Conservation (phyloP, 768 basidiomycete species). For the Lactarius hatsudake region DNA sequence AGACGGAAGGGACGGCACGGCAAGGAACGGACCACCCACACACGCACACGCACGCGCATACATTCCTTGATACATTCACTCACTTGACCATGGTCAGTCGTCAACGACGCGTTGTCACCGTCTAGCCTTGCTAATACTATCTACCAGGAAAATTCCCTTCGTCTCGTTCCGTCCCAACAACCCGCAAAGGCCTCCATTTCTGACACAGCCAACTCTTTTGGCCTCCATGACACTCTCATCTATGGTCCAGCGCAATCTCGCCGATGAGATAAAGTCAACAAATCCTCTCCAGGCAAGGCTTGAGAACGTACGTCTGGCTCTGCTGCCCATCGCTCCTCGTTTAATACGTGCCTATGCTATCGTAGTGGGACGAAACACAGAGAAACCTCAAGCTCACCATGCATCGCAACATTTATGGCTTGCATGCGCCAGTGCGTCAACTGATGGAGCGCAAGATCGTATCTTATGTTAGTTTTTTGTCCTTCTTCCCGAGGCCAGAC, state of each 20-base stretch:
- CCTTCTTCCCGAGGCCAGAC: neutral
- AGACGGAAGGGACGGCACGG: constrained; percentile 43
- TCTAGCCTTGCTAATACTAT: neutral
- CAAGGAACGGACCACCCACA: neutral
- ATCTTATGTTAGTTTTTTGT: constrained; percentile 52
- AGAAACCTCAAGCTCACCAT: constrained; percentile 82
- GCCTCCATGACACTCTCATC: constrained; percentile 84
- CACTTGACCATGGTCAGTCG: constrained; percentile 20
- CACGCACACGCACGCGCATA: constrained; percentile 11
- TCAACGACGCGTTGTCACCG: neutral
- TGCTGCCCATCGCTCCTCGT: constrained; percentile 1
- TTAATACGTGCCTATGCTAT: neutral
- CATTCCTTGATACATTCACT: neutral
- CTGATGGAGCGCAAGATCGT: constrained; percentile 96
- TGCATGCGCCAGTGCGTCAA: constrained; percentile 84
- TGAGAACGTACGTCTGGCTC: constrained; percentile 57
- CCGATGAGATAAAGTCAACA: constrained; percentile 64
- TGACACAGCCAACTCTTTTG: constrained; percentile 69
- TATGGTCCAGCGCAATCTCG: constrained; percentile 83
- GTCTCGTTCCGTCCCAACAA: constrained; percentile 56
- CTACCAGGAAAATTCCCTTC: constrained; percentile 51
- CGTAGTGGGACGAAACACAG: constrained; percentile 92
- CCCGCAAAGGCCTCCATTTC: constrained; percentile 62
- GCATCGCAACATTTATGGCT: constrained; percentile 78
- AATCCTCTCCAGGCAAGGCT: constrained; percentile 66